phyloP scores from a whole-genome alignment of 2,329 filamentous ascomycete genomes.

The Diaporthe sp. region DNA sequence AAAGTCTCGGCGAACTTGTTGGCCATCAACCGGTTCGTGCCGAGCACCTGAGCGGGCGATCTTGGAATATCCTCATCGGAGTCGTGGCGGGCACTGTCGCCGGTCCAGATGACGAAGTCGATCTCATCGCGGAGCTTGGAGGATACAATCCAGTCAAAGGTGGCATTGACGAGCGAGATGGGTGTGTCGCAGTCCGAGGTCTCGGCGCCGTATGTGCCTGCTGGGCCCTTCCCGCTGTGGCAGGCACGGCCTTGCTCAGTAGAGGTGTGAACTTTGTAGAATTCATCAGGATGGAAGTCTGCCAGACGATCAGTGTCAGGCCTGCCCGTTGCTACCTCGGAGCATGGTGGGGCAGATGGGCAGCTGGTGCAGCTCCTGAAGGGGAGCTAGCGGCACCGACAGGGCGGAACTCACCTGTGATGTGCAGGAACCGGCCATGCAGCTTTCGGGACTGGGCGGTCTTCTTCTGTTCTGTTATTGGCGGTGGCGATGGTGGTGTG shows the following conservation, averaged over 20 bases:
- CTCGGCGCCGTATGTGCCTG: constrained; percentile 87
- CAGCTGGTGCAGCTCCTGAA: constrained; percentile 31
- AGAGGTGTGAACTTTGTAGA: constrained; percentile 85
- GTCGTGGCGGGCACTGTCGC: constrained; percentile 90
- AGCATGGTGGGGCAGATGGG: constrained; percentile 40
- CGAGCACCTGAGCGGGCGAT: constrained; percentile 79
- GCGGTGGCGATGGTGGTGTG: constrained; percentile 25
- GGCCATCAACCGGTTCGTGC: constrained; percentile 82
- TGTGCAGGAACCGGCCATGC: constrained; percentile 85
- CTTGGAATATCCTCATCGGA: constrained; percentile 87
- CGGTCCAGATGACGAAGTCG: constrained; percentile 95
- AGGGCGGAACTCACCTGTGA: constrained; percentile 75
- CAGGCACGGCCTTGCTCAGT: constrained; percentile 79
- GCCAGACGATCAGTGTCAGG: constrained; percentile 35
- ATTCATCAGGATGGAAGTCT: constrained; percentile 94
- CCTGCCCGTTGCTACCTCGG: neutral
- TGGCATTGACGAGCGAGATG: constrained; percentile 83
- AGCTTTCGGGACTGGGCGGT: constrained; percentile 58
- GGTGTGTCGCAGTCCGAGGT: constrained; percentile 92
- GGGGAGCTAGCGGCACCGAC: constrained; percentile 36
- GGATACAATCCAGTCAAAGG: constrained; percentile 90
- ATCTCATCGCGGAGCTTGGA: constrained; percentile 82
- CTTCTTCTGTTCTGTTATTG: constrained; percentile 43
- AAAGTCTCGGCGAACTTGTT: constrained; percentile 84
- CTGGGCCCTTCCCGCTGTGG: constrained; percentile 81